Percentiles rank a stretch among this genome's conserved stretches.
Evolutionary conservation across 2,329 filamentous ascomycete species (phyloP).

Genomic region (Leptographium procerum): DNA sequence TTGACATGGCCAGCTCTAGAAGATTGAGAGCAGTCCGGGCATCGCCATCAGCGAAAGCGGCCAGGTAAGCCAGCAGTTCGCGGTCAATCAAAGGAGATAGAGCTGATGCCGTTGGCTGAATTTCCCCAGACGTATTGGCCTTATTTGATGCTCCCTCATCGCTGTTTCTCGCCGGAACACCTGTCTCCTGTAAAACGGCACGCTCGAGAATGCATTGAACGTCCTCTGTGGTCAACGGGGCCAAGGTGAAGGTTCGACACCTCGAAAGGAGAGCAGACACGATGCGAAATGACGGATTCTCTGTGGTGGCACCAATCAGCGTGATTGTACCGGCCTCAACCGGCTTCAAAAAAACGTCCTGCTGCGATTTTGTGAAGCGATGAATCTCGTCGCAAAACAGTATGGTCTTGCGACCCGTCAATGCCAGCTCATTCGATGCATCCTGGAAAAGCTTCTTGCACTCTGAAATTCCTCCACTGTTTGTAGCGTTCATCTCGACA

Average conservation of each 20-base stretch:
- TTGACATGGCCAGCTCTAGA: slow-evolving; percentile 74
- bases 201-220: slow-evolving; percentile 62
- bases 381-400: slow-evolving; percentile 98
- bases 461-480: slow-evolving; percentile 75
- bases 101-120: slow-evolving; percentile 12
- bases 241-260: slow-evolving; percentile 81
- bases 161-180: neutral
- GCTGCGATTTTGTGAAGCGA: slow-evolving; percentile 80
- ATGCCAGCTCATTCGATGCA: slow-evolving; percentile 62
- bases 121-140: slow-evolving; percentile 29
- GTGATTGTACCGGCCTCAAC: slow-evolving; percentile 87
- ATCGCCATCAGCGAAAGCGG: slow-evolving; percentile 82
- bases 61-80: slow-evolving; percentile 69
- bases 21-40: slow-evolving; percentile 88
- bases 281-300: slow-evolving; percentile 93
- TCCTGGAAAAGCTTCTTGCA: slow-evolving; percentile 88
- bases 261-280: slow-evolving; percentile 77
- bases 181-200: slow-evolving; percentile 53
- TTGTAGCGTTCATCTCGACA: slow-evolving; percentile 92
- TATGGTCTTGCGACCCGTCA: slow-evolving; percentile 86
- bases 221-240: slow-evolving; percentile 61
- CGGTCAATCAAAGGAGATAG: slow-evolving; percentile 55
- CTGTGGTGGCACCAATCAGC: slow-evolving; percentile 88
- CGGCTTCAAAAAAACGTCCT: slow-evolving; percentile 87
- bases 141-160: neutral